phyloP scores from a whole-genome alignment of 352 stramenopile genomes.

The Pythium plurisporium region DNA sequence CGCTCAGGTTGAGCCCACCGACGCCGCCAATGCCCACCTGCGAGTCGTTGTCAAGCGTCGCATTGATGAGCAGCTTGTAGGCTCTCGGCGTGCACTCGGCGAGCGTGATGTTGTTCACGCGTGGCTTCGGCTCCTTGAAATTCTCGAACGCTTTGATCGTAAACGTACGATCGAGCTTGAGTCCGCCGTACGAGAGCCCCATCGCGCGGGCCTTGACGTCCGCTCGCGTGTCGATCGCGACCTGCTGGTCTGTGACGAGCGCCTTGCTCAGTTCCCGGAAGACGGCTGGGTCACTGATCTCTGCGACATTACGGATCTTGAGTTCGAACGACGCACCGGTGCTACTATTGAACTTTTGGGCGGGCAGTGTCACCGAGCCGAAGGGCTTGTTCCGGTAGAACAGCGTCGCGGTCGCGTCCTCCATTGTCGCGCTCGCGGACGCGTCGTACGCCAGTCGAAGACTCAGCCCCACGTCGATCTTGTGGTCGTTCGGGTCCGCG shows the following conservation, averaged over 20 bases:
- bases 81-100: constrained; percentile 32
- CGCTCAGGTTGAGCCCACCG: constrained; percentile 57
- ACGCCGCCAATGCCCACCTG: constrained; percentile 50
- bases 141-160: constrained; percentile 46
- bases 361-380: constrained; percentile 40
- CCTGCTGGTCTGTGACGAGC: constrained; percentile 30
- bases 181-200: constrained; percentile 44
- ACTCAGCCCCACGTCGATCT: constrained; percentile 47
- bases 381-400: constrained; percentile 42
- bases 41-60: constrained; percentile 43
- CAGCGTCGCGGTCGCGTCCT: constrained; percentile 45
- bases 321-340: constrained; percentile 57
- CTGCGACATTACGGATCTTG: constrained; percentile 28
- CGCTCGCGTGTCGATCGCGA: constrained; percentile 36
- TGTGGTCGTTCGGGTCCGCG: constrained; percentile 21
- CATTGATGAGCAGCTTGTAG: constrained; percentile 60
- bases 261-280: constrained; percentile 42
- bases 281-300: constrained; percentile 34
- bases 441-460: constrained; percentile 49
- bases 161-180: constrained; percentile 45
- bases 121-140: constrained; percentile 38
- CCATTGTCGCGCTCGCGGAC: constrained; percentile 34
- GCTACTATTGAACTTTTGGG: constrained; percentile 43
- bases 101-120: constrained; percentile 56
- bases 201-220: constrained; percentile 39